Percentiles rank a stretch among this genome's conserved stretches.
Evolutionary conservation across 148 eudicot species (phyloP).

Genomic region (Rheum nobile): DNA sequence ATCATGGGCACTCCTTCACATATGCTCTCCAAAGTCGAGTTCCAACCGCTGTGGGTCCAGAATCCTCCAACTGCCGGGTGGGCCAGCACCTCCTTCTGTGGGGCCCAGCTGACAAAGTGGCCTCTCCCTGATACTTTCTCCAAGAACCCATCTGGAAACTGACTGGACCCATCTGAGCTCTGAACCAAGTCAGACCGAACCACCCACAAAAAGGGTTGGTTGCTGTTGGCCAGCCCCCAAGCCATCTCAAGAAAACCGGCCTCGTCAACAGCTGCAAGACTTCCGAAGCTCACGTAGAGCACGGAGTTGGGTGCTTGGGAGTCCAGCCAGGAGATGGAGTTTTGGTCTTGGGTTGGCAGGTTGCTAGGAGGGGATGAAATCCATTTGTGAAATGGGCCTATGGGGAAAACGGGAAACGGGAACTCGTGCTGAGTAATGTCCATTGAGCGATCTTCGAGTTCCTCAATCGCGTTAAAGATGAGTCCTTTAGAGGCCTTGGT

Average conservation of each 20-base stretch:
- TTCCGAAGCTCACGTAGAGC: slow-evolving; percentile 48
- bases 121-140: background rate
- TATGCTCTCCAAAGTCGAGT: slow-evolving; percentile 41
- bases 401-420: slow-evolving; percentile 21
- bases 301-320: slow-evolving; percentile 27
- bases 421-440: background rate
- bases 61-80: slow-evolving; percentile 44
- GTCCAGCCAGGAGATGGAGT: slow-evolving; percentile 31
- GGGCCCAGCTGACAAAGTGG: slow-evolving; percentile 11
- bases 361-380: slow-evolving; percentile 10
- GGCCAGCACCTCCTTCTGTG: slow-evolving; percentile 39
- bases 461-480: slow-evolving; percentile 30
- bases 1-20: slow-evolving; percentile 10
- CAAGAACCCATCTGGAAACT: slow-evolving; percentile 4
- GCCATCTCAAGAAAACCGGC: slow-evolving; percentile 30
- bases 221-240: slow-evolving; percentile 37
- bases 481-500: slow-evolving; percentile 18
- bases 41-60: slow-evolving; percentile 64
- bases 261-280: slow-evolving; percentile 25
- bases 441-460: slow-evolving; percentile 15
- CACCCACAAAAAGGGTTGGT: slow-evolving; percentile 48
- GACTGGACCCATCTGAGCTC: background rate
- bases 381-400: slow-evolving; percentile 29
- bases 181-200: slow-evolving; percentile 7
- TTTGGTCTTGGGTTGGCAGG: slow-evolving; percentile 18